Conservation (phyloP, 108 stramenopile genomes). For the Nitzschia inconspicua region DNA sequence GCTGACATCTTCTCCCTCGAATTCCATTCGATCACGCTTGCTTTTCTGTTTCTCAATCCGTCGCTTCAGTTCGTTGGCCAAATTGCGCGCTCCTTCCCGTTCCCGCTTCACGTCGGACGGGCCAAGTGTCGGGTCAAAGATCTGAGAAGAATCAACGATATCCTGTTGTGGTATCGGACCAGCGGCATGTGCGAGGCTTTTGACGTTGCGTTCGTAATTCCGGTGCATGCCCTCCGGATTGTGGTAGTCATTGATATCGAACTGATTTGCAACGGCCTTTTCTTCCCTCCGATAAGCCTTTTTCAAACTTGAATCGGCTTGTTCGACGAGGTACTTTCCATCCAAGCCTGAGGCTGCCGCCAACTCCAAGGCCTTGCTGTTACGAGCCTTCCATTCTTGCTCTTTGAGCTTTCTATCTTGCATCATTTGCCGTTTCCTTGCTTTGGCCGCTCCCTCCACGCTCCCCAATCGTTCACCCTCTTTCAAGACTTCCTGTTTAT, state of each 20-base stretch:
- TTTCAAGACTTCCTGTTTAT: constrained; percentile 67
- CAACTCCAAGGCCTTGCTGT: constrained; percentile 31
- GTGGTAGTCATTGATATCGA: constrained; percentile 64
- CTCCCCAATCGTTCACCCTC: constrained; percentile 78
- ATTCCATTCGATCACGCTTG: constrained; percentile 58
- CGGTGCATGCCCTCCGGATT: constrained; percentile 80
- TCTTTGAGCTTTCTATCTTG: constrained; percentile 45
- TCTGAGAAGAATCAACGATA: constrained; percentile 17
- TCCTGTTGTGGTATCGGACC: not conserved
- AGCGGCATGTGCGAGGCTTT: constrained; percentile 33
- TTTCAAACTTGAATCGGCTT: constrained; percentile 33
- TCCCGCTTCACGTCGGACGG: constrained; percentile 28
- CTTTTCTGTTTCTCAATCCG: constrained; percentile 68
- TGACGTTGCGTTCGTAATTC: constrained; percentile 76
- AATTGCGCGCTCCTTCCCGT: constrained; percentile 70
- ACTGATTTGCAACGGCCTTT: constrained; percentile 15
- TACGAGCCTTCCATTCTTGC: constrained; percentile 42
- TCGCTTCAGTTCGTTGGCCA: constrained; percentile 80
- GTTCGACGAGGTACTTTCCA: constrained; percentile 42
- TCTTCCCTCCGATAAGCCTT: constrained; percentile 33
- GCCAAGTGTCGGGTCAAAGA: constrained; percentile 62
- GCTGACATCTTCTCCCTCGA: constrained; percentile 75
- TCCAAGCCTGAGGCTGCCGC: constrained; percentile 24
- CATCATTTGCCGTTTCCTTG: constrained; percentile 51
- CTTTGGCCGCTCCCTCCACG: constrained; percentile 55